Base-by-base conservation (phyloP, 176 grass and related monocot genomes). In the Rhipidocladum racemiflorum region DNA sequence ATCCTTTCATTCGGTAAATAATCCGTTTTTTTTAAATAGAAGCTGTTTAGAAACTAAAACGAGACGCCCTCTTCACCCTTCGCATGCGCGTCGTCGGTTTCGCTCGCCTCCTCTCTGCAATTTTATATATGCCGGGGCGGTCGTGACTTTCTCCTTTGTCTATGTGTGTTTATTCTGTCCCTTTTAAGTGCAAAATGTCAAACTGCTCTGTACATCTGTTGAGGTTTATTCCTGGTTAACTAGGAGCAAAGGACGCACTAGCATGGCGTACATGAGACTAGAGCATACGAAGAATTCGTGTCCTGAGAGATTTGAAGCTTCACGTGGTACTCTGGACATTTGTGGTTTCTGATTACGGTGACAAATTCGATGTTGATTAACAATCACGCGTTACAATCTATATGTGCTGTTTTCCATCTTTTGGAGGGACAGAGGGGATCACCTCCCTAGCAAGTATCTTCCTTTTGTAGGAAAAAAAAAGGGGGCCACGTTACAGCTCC, bases 381-480 rank as follows among this genome's bases (percentile, higher is more conserved):
- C 61, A 34, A 2, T 0, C 28, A 50, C 16, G 43, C 76, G 48
- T 65, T 78, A 34, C 43, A 78, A 50, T 49, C 42, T 78, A 3
- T 15, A 54, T 27, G 60, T 24, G 43, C 12, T 55, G 34, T 75
- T 89, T 75, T 51, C 39, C 25, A 61, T 61, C 50, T 89, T 81
- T 85, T 38, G 13, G 68, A 46, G 62, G 68, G 46, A 67, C 49
- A 74, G 16, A 80, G 42, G 62, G 76, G 85, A 89, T 89, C 81
- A 42, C 82, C 76, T 43, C 76, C 65, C 44, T 44, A 48, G 62
- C 76, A 80, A 85, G 87, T 75, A 64, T 89, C 62, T 75, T 80
- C 70, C 25, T 80, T 53, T 75, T 24, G 61, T 6, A 62, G 63
- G 79, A 65, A 12, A 84, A 75, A 67, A 84, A 16, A 76, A 76